Evolutionary conservation across 805 yeast genomes (phyloP).

Genomic region (Barnettozyma salicaria): DNA sequence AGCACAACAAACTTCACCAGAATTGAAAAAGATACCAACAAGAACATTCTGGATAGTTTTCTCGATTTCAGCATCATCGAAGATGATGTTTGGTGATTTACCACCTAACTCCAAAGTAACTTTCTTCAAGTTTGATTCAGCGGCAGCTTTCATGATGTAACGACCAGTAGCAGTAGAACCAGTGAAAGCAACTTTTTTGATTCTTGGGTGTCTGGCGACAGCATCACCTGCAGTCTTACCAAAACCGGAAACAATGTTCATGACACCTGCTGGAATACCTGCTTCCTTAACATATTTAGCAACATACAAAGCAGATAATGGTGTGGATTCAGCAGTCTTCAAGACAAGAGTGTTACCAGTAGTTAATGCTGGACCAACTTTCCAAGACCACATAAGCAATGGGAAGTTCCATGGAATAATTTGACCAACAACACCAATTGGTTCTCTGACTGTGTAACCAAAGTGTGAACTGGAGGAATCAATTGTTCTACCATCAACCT

Average conservation of each 20-base stretch:
- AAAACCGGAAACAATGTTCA: slow-evolving; percentile 13
- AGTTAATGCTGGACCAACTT: slow-evolving; percentile 14
- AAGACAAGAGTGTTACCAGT: slow-evolving; percentile 13
- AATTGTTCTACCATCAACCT: slow-evolving; percentile 15
- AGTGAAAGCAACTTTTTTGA: slow-evolving; percentile 14
- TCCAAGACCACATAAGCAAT: slow-evolving; percentile 15
- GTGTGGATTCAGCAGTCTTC: slow-evolving; percentile 14
- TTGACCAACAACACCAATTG: slow-evolving; percentile 16
- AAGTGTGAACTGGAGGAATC: slow-evolving; percentile 10
- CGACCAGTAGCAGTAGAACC: slow-evolving; percentile 16
- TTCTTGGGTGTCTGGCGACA: slow-evolving; percentile 12
- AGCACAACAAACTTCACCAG: slow-evolving; percentile 15
- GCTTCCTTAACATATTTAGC: slow-evolving; percentile 11
- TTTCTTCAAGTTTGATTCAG: slow-evolving; percentile 14
- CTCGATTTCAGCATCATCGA: slow-evolving; percentile 13
- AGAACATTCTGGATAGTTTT: slow-evolving; percentile 13
- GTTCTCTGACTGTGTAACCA: slow-evolving; percentile 13
- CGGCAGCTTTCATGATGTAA: slow-evolving; percentile 13
- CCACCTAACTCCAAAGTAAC: slow-evolving; percentile 14
- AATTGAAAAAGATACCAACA: slow-evolving; percentile 13
- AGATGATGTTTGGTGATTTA: slow-evolving; percentile 14
- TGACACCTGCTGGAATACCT: slow-evolving; percentile 15
- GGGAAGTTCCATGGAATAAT: slow-evolving; percentile 16
- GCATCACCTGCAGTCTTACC: slow-evolving; percentile 17
- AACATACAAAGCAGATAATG: slow-evolving; percentile 13